phyloP scores from a whole-genome alignment of 768 basidiomycete species.

The Suillus subluteus region DNA sequence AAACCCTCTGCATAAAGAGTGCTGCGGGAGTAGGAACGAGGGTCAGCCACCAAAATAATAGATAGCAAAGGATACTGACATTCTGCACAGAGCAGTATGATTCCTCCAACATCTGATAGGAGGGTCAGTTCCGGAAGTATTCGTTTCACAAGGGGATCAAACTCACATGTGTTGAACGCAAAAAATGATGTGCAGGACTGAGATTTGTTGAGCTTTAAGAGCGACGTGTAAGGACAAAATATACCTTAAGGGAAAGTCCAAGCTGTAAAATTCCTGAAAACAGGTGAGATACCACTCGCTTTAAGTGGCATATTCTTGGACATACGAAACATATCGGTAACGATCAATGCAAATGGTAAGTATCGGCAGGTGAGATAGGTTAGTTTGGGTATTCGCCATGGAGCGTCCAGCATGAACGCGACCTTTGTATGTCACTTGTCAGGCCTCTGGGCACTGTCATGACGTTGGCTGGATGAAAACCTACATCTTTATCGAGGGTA shows the following conservation, averaged over 20 bases:
- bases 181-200: not conserved
- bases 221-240: not conserved
- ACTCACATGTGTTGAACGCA: not conserved
- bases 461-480: not conserved
- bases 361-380: not conserved
- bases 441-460: not conserved
- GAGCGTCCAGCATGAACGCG: not conserved
- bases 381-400: not conserved
- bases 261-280: not conserved
- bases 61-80: not conserved
- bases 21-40: not conserved
- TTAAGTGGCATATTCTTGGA: not conserved
- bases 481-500: not conserved
- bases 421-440: not conserved
- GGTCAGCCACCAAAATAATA: not conserved
- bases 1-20: not conserved
- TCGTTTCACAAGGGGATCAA: too few species aligned
- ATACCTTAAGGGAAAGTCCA: not conserved
- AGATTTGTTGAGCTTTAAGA: not conserved
- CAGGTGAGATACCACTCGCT: not conserved
- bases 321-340: not conserved
- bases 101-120: not conserved
- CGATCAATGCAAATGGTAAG: not conserved
- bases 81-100: not conserved
- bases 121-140: not conserved